These are phyloP conservation scores for Mycena polygramma DNA, from an alignment of 768 basidiomycete genomes.

Conservation along the genomic window DNA sequence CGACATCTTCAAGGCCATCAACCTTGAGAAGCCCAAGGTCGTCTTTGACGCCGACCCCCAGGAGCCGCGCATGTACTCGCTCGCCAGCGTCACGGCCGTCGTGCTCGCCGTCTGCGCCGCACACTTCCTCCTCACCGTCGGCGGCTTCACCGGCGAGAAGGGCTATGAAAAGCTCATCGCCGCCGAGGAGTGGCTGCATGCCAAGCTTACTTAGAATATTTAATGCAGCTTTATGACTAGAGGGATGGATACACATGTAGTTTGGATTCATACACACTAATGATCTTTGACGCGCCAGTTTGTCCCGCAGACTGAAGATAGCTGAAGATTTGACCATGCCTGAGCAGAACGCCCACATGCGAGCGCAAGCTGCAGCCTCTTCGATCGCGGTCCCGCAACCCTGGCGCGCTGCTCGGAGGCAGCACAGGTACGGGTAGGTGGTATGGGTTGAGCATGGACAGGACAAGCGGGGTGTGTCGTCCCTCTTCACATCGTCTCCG, in stretches of 20 bases:
- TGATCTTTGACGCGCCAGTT: too few species aligned
- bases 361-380: too few species aligned
- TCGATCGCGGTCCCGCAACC: too few species aligned
- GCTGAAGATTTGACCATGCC: too few species aligned
- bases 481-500: too few species aligned
- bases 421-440: too few species aligned
- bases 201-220: slow-evolving; percentile 1
- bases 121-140: slow-evolving; percentile 61
- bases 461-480: too few species aligned
- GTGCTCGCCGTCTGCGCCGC: slow-evolving; percentile 57
- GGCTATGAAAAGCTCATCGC: slow-evolving; percentile 62
- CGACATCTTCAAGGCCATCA: slow-evolving; percentile 58
- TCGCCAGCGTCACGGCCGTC: slow-evolving; percentile 43
- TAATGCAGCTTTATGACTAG: background rate
- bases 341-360: too few species aligned
- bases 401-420: too few species aligned
- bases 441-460: too few species aligned
- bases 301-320: too few species aligned
- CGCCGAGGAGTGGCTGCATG: slow-evolving; percentile 54
- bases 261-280: too few species aligned
- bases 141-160: slow-evolving; percentile 60
- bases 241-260: background rate
- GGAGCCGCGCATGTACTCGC: slow-evolving; percentile 39
- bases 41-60: slow-evolving; percentile 50
- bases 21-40: slow-evolving; percentile 48